Base-by-base conservation (phyloP, 768 basidiomycete species). In the Leccinum boreale region DNA sequence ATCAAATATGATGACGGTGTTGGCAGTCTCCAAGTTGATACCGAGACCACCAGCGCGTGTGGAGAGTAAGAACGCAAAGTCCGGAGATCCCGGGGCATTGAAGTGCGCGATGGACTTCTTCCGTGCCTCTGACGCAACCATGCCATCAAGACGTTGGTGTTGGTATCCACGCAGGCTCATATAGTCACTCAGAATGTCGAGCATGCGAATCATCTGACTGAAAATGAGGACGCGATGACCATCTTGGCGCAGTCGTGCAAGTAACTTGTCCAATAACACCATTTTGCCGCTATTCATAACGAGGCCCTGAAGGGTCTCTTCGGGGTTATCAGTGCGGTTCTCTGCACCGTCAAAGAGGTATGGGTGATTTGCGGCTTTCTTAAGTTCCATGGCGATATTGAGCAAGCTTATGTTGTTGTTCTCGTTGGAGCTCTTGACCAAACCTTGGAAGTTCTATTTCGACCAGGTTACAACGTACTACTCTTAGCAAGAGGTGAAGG, bases 1-100 rank as follows among this genome's bases (percentile, higher is more conserved):
- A 81, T 99, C 96, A 69, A 98, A 98, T 68, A 98, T 98, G 73
- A 98, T 95, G 66, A 98, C 96, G 3, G 97, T 99, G 75, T 99
- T 87, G 15, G 97, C 97, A 42, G 97, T 98, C 78, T 98, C 97
- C 62, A 99, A 80, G 75, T 99, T 99, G 80, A 99, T 97, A 52
- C 97, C 97, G 31, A 99, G 82, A n/a, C 97, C 97, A 52, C 97
- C 97, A 35, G 97, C 97, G 62, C 97, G 86, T 14, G 96, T 99
- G 31, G 94, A 96, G 21, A 99, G 24, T 26, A 26, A 26, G 24
- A 26, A 26, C 26, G 26, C 1, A 26, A 26, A 26, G 26, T 26
- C 26, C 26, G 26, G 7, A 1, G 26, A 26, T 26, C 26, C 26
- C 26, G 6, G 26, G 1, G 26, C 26, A 26, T 26, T 8, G 26